A percentile compares a stretch with the other conserved stretches of the same genome.
phyloP scores from a whole-genome alignment of 108 stramenopile genomes.

The Nannochloropsis gaditana region DNA sequence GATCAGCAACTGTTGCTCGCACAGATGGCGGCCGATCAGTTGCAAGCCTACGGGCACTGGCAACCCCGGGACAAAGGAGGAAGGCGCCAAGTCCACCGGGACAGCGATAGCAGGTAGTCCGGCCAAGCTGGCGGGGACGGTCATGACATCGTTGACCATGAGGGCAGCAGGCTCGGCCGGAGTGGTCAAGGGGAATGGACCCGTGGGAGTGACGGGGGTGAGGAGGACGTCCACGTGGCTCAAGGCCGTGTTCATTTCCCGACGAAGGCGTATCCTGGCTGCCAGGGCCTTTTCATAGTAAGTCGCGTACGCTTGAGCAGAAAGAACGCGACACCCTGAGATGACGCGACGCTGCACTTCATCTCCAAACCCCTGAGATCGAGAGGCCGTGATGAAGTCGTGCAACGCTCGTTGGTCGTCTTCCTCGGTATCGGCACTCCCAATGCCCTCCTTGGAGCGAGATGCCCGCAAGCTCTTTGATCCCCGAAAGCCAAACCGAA shows the following conservation, averaged over 20 bases:
- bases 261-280: constrained; percentile 61
- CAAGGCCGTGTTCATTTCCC: constrained; percentile 53
- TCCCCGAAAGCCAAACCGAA: neutral
- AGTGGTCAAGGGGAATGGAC: constrained; percentile 56
- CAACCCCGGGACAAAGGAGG: neutral
- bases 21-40: constrained; percentile 37
- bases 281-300: constrained; percentile 77
- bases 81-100: constrained; percentile 43
- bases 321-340: constrained; percentile 72
- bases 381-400: constrained; percentile 27
- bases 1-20: constrained; percentile 22
- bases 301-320: constrained; percentile 71
- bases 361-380: constrained; percentile 66
- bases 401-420: neutral
- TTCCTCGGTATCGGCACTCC: neutral
- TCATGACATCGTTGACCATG: constrained; percentile 85
- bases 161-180: constrained; percentile 46
- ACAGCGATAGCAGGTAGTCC: constrained; percentile 73
- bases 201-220: constrained; percentile 63
- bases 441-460: neutral
- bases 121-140: constrained; percentile 71
- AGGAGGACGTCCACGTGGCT: constrained; percentile 62
- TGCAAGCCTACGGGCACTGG: constrained; percentile 50
- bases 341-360: constrained; percentile 72
- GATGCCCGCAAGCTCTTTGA: neutral